Evolutionary conservation across 169 alveolate species (phyloP), one percentile per base, ranked within the genome.

Genomic region (Plasmodium coatneyi): DNA sequence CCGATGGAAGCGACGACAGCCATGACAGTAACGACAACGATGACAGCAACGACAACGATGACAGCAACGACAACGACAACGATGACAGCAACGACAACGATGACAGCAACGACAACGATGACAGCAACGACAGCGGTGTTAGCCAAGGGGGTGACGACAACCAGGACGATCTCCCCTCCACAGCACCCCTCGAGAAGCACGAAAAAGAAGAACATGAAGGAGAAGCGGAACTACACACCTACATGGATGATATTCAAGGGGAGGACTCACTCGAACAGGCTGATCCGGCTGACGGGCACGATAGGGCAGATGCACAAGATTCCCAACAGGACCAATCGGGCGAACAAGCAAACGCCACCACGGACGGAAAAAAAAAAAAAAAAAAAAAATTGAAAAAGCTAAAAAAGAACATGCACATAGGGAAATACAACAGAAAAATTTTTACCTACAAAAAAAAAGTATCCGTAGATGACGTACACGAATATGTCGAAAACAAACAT

Each of bases 351-450:
- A 34, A 46, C 1, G 56, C 1, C 36, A 66, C 32, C 46, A 0
- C 43, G 9, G 30, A 7, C 7, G 25, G 12, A 2, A 22, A 19
- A 71, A 5, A n/a, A 78, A 74, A 32, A 32, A 32, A 54, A 71
- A 89, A 80, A 91, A 91, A 91, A 39, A 91, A 80, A 71, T 49
- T 70, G 25, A 71, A 91, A 91, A 91, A 91, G 52, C n/a, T 80
- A 52, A 80, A 80, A 81, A 91, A 91, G 41, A 91, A 80, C 83
- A 91, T 80, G 92, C 95, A 91, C 78, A 91, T 91, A 41, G 95
- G 95, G 60, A 91, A 71, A 81, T 81, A 91, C 43, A 80, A 71
- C 54, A 70, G 95, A 39, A 91, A 91, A 52, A 28, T 91, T 80
- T 91, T 30, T 49, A 91, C 95, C 52, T 91, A 91, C 56, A 49